Evolutionary conservation across 2,329 filamentous ascomycete genomes (phyloP).

Genomic region (Diplocarpon mali): DNA sequence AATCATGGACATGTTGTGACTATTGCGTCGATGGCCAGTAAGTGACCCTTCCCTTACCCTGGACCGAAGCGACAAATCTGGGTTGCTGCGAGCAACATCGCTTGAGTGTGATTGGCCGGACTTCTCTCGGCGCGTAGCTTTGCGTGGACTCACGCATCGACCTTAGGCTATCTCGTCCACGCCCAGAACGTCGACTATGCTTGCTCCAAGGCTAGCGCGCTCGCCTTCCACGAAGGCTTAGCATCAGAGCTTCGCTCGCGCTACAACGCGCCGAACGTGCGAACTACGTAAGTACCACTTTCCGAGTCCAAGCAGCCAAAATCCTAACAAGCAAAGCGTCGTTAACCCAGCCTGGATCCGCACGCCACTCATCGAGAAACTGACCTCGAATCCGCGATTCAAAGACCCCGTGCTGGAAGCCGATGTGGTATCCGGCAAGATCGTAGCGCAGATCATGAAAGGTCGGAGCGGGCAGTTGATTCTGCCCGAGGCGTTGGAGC

Average conservation of each 20-base stretch:
- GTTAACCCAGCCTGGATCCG: conserved; percentile 30
- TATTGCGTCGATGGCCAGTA: conserved; percentile 6
- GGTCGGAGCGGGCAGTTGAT: conserved; percentile 42
- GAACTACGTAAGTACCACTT: conserved; percentile 29
- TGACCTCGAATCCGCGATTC: conserved; percentile 38
- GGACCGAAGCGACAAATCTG: neutral
- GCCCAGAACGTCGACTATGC: conserved; percentile 47
- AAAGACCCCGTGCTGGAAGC: conserved; percentile 41
- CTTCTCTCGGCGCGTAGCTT: conserved; percentile 42
- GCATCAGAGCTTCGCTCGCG: conserved; percentile 42
- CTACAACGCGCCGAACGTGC: conserved; percentile 52
- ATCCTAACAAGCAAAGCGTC: conserved; percentile 3
- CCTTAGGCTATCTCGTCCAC: conserved; percentile 13
- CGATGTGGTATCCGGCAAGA: conserved; percentile 49
- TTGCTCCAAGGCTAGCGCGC: conserved; percentile 53
- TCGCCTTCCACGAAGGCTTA: conserved; percentile 58
- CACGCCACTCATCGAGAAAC: conserved; percentile 44
- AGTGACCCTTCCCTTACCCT: neutral
- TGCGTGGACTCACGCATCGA: neutral
- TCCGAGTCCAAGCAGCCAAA: neutral
- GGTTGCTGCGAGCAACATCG: neutral
- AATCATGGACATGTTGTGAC: conserved; percentile 61
- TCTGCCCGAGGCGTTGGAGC: conserved; percentile 31
- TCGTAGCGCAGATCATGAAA: conserved; percentile 47
- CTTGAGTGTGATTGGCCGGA: conserved; percentile 24